These are phyloP conservation scores for Cyanodermella asteris DNA, from an alignment of 2,329 filamentous ascomycete species.

Conservation along the genomic window DNA sequence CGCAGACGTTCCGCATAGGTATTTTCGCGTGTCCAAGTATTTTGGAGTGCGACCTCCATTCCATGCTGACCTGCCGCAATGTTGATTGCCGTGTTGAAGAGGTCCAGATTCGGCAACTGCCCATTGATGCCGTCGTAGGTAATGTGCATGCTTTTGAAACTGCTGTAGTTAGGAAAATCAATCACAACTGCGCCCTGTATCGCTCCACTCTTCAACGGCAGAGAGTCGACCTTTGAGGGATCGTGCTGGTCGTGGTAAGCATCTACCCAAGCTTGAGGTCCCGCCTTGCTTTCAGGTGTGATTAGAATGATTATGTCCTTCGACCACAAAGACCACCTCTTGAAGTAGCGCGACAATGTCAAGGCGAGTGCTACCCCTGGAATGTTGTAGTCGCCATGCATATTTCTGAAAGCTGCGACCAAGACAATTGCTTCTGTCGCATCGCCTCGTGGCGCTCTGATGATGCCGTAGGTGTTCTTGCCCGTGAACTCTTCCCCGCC, in stretches of 20 bases:
- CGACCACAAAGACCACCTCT: constrained; percentile 93
- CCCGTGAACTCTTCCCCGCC: constrained; percentile 53
- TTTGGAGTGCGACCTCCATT: constrained; percentile 61
- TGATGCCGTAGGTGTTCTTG: constrained; percentile 81
- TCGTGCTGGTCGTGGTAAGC: constrained; percentile 87
- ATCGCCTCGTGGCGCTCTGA: constrained; percentile 84
- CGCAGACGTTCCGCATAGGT: constrained; percentile 60
- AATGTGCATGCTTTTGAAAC: constrained; percentile 74
- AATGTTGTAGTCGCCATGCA: constrained; percentile 55
- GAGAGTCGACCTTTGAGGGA: constrained; percentile 43
- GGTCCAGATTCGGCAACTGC: constrained; percentile 81
- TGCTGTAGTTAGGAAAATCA: constrained; percentile 68
- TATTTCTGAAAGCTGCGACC: constrained; percentile 71
- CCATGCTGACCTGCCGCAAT: constrained; percentile 87
- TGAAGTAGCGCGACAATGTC: constrained; percentile 83
- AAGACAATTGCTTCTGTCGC: constrained; percentile 93
- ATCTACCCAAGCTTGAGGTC: constrained; percentile 90
- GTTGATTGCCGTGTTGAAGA: constrained; percentile 80
- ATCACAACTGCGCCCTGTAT: constrained; percentile 84
- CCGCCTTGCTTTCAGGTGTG: constrained; percentile 69
- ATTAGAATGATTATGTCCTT: constrained; percentile 93
- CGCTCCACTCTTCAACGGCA: constrained; percentile 80
- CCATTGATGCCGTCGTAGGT: constrained; percentile 93
- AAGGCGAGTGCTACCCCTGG: constrained; percentile 74
- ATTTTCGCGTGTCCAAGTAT: constrained; percentile 59